Percentiles rank a stretch among this genome's conserved stretches.
phyloP scores from a whole-genome alignment of 768 basidiomycete species.

The Rossbeevera mucosa region DNA sequence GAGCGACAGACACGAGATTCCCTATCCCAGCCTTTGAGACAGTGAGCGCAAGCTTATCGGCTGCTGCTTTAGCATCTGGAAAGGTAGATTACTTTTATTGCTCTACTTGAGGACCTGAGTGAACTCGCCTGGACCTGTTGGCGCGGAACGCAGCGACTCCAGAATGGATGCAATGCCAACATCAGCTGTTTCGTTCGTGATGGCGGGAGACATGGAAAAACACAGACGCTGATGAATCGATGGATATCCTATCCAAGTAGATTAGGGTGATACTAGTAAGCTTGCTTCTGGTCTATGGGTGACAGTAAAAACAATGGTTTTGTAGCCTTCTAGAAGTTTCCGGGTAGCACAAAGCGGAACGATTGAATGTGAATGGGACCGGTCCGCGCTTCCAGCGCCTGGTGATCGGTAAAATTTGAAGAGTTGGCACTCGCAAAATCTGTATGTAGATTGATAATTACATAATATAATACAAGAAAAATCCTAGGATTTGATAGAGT shows the following conservation, averaged over 20 bases:
- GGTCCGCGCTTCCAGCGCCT: background rate
- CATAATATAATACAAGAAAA: too few relatives aligned
- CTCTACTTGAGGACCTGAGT: background rate
- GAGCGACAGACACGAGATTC: conserved; percentile 49
- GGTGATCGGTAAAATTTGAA: background rate
- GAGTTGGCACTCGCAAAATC: too few relatives aligned
- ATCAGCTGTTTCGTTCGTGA: conserved; percentile 41
- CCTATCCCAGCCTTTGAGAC: conserved; percentile 60
- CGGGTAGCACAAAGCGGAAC: background rate
- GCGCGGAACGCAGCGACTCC: conserved; percentile 51
- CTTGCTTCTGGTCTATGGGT: conserved; percentile 19
- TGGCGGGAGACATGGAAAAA: conserved; percentile 49
- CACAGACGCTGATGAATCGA: conserved; percentile 8
- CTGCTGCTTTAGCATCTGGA: conserved; percentile 78
- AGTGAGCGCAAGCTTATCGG: conserved; percentile 73
- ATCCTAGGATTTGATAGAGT: too few relatives aligned
- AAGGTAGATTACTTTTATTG: conserved; percentile 3
- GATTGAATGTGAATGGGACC: background rate
- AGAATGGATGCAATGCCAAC: conserved; percentile 40
- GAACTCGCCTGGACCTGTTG: conserved; percentile 55
- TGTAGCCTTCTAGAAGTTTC: conserved; percentile 15
- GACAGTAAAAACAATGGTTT: conserved; percentile 3
- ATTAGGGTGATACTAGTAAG: conserved; percentile 19
- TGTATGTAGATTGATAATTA: too few relatives aligned
- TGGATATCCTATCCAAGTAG: conserved; percentile 18